These are phyloP conservation scores for Penicillium taxi DNA, from an alignment of 495 filamentous ascomycete species.

Conservation along the genomic window DNA sequence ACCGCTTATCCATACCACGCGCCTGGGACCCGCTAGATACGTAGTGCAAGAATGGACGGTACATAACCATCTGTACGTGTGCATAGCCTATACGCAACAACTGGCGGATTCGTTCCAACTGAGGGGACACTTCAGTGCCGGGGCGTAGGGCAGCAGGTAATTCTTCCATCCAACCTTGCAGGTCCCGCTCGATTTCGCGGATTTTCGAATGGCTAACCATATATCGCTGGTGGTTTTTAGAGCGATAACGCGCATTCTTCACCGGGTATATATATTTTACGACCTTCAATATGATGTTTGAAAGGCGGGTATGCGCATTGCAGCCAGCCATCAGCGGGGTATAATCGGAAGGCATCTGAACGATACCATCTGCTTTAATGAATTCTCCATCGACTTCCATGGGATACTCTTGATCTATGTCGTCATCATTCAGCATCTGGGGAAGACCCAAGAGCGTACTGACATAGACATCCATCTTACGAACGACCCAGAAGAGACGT, in stretches of 20 bases:
- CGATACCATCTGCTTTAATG: slow-evolving; percentile 70
- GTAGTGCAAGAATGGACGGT: slow-evolving; percentile 92
- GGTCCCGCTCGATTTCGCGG: slow-evolving; percentile 79
- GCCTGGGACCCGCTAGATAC: slow-evolving; percentile 63
- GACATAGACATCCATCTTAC: slow-evolving; percentile 92
- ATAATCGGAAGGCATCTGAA: slow-evolving; percentile 63
- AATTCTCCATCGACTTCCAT: slow-evolving; percentile 83
- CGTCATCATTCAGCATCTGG: slow-evolving; percentile 73
- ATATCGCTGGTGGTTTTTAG: slow-evolving; percentile 56
- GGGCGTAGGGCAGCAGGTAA: slow-evolving; percentile 69
- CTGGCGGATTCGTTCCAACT: slow-evolving; percentile 73
- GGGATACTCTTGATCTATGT: slow-evolving; percentile 86
- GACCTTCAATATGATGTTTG: slow-evolving; percentile 73
- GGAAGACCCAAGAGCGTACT: slow-evolving; percentile 83
- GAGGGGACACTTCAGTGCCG: slow-evolving; percentile 61
- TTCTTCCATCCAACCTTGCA: slow-evolving; percentile 75
- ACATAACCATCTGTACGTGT: slow-evolving; percentile 91
- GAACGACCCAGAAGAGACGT: slow-evolving; percentile 81
- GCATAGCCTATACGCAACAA: slow-evolving; percentile 79
- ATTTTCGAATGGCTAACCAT: slow-evolving; percentile 84
- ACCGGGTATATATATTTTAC: slow-evolving; percentile 86
- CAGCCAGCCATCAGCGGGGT: slow-evolving; percentile 71
- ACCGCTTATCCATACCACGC: slow-evolving; percentile 70
- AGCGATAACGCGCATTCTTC: slow-evolving; percentile 51
- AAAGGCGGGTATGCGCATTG: slow-evolving; percentile 76